Evolutionary conservation across 257 asterid genomes (phyloP).

Genomic region (Solanum rostratum): DNA sequence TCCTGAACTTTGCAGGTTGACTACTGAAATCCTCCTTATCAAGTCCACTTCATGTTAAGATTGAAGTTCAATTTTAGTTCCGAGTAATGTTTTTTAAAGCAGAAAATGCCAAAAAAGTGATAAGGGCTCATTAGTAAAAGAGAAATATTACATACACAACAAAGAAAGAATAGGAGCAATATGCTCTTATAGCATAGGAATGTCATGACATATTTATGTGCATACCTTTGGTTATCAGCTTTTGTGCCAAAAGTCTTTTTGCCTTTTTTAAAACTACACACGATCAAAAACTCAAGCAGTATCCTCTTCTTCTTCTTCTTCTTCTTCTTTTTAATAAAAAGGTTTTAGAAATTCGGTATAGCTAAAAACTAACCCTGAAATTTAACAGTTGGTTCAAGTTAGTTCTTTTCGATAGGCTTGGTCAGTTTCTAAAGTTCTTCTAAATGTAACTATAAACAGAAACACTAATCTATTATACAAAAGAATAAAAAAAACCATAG

Average conservation of each 20-base stretch:
- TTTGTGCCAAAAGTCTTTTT: background rate
- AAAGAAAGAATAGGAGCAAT: background rate
- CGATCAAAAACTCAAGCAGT: background rate
- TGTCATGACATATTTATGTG: background rate
- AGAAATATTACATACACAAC: background rate
- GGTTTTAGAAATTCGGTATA: background rate
- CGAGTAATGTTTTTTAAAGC: background rate
- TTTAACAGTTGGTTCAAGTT: background rate
- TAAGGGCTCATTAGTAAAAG: background rate
- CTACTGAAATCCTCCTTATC: background rate
- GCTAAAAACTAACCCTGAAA: background rate
- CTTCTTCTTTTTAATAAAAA: background rate
- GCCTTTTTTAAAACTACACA: background rate
- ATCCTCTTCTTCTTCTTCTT: background rate
- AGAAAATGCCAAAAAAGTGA: background rate
- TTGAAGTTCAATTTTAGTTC: background rate
- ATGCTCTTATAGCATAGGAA: background rate
- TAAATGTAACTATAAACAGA: background rate
- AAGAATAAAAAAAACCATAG: background rate
- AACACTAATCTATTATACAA: background rate
- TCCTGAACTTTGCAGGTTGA: background rate
- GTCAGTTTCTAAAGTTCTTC: background rate
- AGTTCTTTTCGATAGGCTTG: background rate
- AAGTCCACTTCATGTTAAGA: background rate
- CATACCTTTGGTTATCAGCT: background rate